A percentile compares a stretch with the other conserved stretches of the same genome.
These are phyloP conservation scores for Scutellaria minor DNA, from an alignment of 257 asterid species.

Conservation along the genomic window DNA sequence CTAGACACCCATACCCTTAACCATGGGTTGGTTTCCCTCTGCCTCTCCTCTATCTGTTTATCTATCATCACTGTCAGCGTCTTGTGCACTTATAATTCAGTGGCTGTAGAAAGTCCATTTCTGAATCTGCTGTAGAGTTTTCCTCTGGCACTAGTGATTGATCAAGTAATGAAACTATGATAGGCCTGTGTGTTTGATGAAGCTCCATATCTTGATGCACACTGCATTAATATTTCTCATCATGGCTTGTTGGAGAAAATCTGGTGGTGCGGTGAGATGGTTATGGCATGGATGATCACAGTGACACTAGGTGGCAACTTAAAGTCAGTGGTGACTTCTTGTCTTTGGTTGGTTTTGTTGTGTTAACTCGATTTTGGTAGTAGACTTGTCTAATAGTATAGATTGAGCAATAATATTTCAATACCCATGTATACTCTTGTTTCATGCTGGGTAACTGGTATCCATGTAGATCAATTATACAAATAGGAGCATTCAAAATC, in stretches of 20 bases:
- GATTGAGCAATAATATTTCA: not conserved
- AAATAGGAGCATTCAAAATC: not conserved
- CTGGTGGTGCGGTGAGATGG: conserved; percentile 11
- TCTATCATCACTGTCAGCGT: not conserved
- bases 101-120: conserved; percentile 10
- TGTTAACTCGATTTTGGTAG: not conserved
- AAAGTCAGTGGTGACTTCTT: conserved; percentile 11
- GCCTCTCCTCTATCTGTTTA: not conserved
- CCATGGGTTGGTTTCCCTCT: conserved; percentile 6
- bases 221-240: not conserved
- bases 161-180: not conserved
- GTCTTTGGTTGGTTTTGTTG: not conserved
- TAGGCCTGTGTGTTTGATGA: not conserved
- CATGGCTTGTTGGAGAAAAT: not conserved
- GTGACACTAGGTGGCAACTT: not conserved
- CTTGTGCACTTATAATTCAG: conserved; percentile 5
- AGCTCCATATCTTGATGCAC: not conserved
- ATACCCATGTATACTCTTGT: not conserved
- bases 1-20: not conserved
- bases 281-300: not conserved
- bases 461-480: not conserved
- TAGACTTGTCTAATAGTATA: not conserved
- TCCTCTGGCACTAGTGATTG: not conserved
- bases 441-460: not conserved
- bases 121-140: conserved; percentile 7